Base-by-base conservation (phyloP, 2,329 filamentous ascomycete genomes). In the Periconia macrospinosa region DNA sequence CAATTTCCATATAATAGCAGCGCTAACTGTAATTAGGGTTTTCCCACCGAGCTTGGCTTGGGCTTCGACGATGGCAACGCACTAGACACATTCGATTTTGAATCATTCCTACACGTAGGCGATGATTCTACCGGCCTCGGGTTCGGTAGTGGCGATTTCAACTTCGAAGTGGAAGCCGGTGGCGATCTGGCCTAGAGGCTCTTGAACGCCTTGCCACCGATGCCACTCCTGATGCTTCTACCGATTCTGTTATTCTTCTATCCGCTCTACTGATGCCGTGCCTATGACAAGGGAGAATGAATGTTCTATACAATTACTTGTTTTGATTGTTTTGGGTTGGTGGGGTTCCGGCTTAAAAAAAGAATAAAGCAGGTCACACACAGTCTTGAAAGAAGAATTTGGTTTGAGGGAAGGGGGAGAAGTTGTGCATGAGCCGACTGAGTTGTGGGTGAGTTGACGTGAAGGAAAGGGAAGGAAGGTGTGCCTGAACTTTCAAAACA, bases 81-180 rank as follows among this genome's bases (percentile, higher is more conserved):
- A 80, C 78, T 85, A 77, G 63, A 86, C 77, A 74, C 81, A 81
- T 87, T 88, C 68, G 84, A 88, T 70, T 88, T 88, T 68, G 85
- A 87, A 66, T 84, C 81, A 15, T 88, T 87, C 75, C 75, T 88
- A 49, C 84, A 86, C 63, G 83, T 81, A 27, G 75, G 74, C 41
- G 76, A 77, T 40, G 82, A 82, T 59, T 76, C 65, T 20, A 64
- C 59, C 37, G 69, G 62, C 10, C 33, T 37, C 23, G 23, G 5
- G 23, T 71, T 78, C 41, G 71, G 71, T 45, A 58, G 56, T n/a
- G 52, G 47, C 18, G 68, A 70, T 41, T 72, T 72, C 45, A 67
- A 66, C 30, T 66, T 68, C 49, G 53, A 57, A 3, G 61, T 70
- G n/a, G 71, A 74, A 59, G 61, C 66, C 35, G 63, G 63, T n/a